Base-by-base conservation (phyloP, 192 early-diverging fungal genomes). In the Phycomyces nitens region DNA sequence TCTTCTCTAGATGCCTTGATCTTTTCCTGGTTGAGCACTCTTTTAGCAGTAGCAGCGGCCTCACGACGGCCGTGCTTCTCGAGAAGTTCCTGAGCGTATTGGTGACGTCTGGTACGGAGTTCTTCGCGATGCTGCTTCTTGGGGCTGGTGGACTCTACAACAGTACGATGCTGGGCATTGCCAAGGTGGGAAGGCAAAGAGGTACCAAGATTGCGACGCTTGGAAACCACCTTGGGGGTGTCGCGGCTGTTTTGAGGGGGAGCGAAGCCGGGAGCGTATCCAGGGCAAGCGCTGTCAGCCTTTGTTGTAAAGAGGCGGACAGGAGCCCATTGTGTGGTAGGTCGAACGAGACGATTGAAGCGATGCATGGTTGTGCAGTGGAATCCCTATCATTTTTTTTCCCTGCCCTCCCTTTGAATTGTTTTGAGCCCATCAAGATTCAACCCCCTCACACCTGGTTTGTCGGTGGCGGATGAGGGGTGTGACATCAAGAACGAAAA, bases 11-110 rank as follows among this genome's bases (percentile, higher is more conserved):
- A 20, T 20, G 50, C 38, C 26, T 34, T 26, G 26, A 24, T 8
- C 0, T 27, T 12, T 24, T 60, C 10, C 15, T 56, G 53, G 20
- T 57, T 24, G 7, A 12, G 29, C 1, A 18, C n/a, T 21, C 6
- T 18, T 22, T 65, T 59, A 3, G 57, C 29, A 38, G 49, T 49
- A 26, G 68, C 58, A 14, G 44, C 53, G 14, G 55, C 50, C 34
- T 60, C 41, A 55, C 56, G 58, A 43, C 62, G 56, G 12, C 53
- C 60, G 16, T 75, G 63, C 12, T 53, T 50, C 40, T 69, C 22
- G 52, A 75, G 58, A 26, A 75, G 58, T 63, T 75, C 73, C n/a
- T 62, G 64, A 21, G 67, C 67, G 53, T 75, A 75, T 16, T 60
- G 21, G 38, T 52, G 50, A 23, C 73, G 73, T 23, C 44, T 47